These are phyloP conservation scores for Eucalyptus erythrocorys DNA, from an alignment of 345 rosid genomes.

Conservation along the genomic window DNA sequence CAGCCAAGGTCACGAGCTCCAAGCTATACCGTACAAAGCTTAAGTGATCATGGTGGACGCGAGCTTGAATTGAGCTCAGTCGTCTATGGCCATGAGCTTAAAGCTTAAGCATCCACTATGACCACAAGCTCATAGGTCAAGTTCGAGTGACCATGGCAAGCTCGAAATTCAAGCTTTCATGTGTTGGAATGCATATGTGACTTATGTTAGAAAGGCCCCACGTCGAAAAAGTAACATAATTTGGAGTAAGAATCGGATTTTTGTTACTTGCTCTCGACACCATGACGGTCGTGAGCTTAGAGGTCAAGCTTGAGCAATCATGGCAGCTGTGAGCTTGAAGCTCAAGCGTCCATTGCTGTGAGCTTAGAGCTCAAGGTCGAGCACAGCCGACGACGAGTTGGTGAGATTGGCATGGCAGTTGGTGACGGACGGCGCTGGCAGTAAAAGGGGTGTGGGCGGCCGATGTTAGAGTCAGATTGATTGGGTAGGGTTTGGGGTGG, in stretches of 20 bases:
- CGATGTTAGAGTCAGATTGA: neutral
- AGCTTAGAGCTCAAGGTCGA: neutral
- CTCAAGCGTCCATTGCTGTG: neutral
- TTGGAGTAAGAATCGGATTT: neutral
- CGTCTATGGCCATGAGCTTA: neutral
- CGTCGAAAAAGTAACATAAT: neutral
- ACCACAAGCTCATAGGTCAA: neutral
- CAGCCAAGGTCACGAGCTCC: neutral
- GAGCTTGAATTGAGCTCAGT: neutral
- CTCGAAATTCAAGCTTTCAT: neutral
- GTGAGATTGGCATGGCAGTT: neutral
- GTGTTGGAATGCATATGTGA: neutral
- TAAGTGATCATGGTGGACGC: neutral
- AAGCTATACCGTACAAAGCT: neutral
- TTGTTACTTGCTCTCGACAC: neutral
- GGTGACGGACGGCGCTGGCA: neutral
- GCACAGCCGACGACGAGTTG: neutral
- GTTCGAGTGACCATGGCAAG: neutral
- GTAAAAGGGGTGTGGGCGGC: neutral
- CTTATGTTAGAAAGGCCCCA: neutral
- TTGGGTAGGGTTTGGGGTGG: neutral
- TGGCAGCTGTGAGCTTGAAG: neutral
- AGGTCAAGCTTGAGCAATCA: neutral
- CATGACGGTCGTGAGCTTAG: neutral
- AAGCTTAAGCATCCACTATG: neutral